A percentile compares a stretch with the other conserved stretches of the same genome.
Evolutionary conservation across 2,329 filamentous ascomycete genomes (phyloP).

Genomic region (Sporothrix humicola): DNA sequence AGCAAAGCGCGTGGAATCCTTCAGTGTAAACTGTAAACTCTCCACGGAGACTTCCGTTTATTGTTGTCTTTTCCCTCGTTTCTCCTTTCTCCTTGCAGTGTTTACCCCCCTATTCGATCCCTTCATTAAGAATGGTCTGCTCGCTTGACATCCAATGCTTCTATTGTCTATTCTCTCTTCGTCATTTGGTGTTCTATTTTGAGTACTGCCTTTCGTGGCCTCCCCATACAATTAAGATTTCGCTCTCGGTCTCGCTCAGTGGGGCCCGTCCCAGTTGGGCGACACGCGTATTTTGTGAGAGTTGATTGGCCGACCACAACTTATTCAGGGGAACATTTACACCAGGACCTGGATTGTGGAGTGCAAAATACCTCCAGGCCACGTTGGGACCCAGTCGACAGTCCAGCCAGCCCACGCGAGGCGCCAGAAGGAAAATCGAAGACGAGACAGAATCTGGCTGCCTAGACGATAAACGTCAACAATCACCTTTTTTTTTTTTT

Average conservation of each 20-base stretch:
- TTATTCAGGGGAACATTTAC: background rate
- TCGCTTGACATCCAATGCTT: background rate
- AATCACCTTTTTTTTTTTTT: background rate
- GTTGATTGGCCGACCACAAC: background rate
- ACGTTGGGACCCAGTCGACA: background rate
- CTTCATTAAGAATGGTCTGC: background rate
- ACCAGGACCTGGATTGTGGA: conserved; percentile 1
- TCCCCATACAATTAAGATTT: background rate
- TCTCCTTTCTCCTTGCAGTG: background rate
- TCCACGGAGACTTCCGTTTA: background rate
- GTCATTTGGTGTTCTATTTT: too few relatives aligned
- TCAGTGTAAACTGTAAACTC: background rate
- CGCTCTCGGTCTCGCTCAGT: conserved; percentile 1
- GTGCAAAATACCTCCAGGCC: background rate
- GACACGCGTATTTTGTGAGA: background rate
- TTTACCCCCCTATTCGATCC: background rate
- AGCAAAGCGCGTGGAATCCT: background rate
- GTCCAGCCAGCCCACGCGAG: background rate
- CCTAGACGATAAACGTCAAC: background rate
- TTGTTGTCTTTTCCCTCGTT: background rate
- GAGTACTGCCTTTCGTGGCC: too few relatives aligned
- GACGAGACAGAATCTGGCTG: background rate
- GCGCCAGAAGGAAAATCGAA: background rate
- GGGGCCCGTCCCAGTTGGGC: background rate
- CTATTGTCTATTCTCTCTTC: background rate